Percentiles rank a stretch among this genome's conserved stretches.
Conservation (phyloP, 768 basidiomycete genomes). For the Lactarius evosmus region DNA sequence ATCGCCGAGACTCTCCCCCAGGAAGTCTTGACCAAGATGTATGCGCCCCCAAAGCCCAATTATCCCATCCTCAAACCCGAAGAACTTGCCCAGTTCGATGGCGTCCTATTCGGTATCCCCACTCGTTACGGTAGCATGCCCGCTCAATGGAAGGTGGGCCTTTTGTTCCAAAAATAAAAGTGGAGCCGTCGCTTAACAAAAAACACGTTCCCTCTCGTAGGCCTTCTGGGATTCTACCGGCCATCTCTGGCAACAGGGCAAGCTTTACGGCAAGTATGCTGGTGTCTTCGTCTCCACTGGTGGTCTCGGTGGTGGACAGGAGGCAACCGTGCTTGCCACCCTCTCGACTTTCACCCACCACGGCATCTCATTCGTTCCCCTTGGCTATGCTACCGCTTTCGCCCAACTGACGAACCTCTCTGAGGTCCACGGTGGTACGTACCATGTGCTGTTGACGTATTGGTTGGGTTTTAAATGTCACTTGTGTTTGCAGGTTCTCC, state of each 20-base stretch:
- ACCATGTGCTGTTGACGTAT: not conserved
- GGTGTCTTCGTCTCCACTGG: slow-evolving; percentile 72
- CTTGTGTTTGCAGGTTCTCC: slow-evolving; percentile 51
- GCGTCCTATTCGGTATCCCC: slow-evolving; percentile 71
- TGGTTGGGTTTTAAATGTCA: slow-evolving; percentile 3
- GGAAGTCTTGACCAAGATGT: slow-evolving; percentile 64
- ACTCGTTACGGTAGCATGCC: slow-evolving; percentile 82
- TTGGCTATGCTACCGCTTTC: slow-evolving; percentile 60
- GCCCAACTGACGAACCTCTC: slow-evolving; percentile 40
- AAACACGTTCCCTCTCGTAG: slow-evolving; percentile 35
- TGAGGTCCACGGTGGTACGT: slow-evolving; percentile 59
- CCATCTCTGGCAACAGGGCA: slow-evolving; percentile 55
- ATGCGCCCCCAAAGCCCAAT: slow-evolving; percentile 65
- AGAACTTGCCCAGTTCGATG: slow-evolving; percentile 60
- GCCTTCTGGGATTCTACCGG: slow-evolving; percentile 78
- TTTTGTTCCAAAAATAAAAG: not conserved
- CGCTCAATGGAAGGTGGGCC: slow-evolving; percentile 70
- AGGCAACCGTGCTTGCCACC: slow-evolving; percentile 48
- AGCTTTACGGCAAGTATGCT: slow-evolving; percentile 70
- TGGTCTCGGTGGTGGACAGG: slow-evolving; percentile 80
- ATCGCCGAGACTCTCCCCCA: slow-evolving; percentile 74
- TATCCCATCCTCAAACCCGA: slow-evolving; percentile 65
- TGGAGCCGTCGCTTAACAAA: not conserved
- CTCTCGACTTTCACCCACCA: slow-evolving; percentile 68
- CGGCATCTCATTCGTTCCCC: slow-evolving; percentile 67